Base-by-base conservation (phyloP, 495 filamentous ascomycete genomes). In the Apodospora peruviana region DNA sequence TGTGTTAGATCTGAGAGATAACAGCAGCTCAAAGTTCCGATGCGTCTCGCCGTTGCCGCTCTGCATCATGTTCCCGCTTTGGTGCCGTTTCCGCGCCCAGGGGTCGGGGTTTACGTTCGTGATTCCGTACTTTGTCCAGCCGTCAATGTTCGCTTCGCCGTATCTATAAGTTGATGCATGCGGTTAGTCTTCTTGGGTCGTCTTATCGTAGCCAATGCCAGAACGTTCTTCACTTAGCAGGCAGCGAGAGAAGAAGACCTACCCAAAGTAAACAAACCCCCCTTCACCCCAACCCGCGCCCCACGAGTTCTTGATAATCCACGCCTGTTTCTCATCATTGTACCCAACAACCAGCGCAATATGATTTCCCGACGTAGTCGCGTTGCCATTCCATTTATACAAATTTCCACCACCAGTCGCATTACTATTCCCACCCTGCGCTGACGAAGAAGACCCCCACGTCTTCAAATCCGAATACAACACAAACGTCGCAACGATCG, bases 261-360 rank as follows among this genome's bases (percentile, higher is more conserved):
- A 59, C 57, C 29, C 52, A 56, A 59, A 45, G 23, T 56, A 56
- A 50, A 48, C 53, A 51, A 53, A 59, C 24, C 57, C 53, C 11
- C 41, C 23, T 2, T 47, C 12, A 3, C 52, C 52, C 52, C 52
- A 56, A 1, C 38, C 27, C 20, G 34, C 8, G 0, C 57, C 57
- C 57, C 57, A 59, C 3, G 57, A 59, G 29, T 59, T 59, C 47
- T 59, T 59, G 25, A 59, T 34, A 7, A 59, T 47, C 52, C 57
- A 59, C 22, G 49, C 52, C 49, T 49, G 34, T 40, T 24, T 53
- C 10, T 24, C 39, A 14, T 56, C 56, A 25, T 56, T 50, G 27
- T 56, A 59, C 1, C 57, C 57, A 0, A 56, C 53, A 7, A 59
- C 36, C 12, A 59, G 23, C 11, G 53, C 47, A 1, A 56, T 45